A percentile compares a stretch with the other conserved stretches of the same genome.
phyloP scores from a whole-genome alignment of 208 protist genomes.

The Crithidia sp. region DNA sequence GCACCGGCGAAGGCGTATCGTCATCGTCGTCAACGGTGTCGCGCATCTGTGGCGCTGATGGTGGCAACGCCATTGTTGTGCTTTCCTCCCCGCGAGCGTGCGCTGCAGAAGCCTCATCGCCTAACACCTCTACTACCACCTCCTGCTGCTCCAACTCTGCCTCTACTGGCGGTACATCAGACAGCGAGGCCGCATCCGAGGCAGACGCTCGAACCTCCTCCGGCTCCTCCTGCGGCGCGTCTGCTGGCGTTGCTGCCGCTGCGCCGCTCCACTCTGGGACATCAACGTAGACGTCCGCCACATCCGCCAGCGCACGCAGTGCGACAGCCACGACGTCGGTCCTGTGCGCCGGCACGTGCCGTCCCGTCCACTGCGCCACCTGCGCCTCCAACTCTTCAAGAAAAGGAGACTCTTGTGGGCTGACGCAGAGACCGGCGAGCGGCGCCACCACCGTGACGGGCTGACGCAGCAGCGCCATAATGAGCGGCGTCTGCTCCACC shows the following conservation, averaged over 20 bases:
- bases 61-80: too few species aligned
- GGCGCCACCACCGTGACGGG: slow-evolving; percentile 56
- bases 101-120: too few species aligned
- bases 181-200: too few species aligned
- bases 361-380: slow-evolving; percentile 29
- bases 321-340: slow-evolving; percentile 40
- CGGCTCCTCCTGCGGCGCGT: too few species aligned
- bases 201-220: too few species aligned
- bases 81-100: too few species aligned
- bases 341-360: slow-evolving; percentile 11
- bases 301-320: slow-evolving; percentile 44
- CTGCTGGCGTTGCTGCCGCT: neutral
- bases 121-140: too few species aligned
- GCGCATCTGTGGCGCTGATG: too few species aligned
- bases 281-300: slow-evolving; percentile 10
- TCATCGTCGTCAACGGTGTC: neutral
- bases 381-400: slow-evolving; percentile 34
- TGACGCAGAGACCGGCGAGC: slow-evolving; percentile 51
- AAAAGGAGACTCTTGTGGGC: slow-evolving; percentile 41
- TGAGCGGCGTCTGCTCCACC: slow-evolving; percentile 11
- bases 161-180: too few species aligned
- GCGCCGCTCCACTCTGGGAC: slow-evolving; percentile 5
- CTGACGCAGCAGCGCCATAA: slow-evolving; percentile 40
- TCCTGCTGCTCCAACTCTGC: too few species aligned
- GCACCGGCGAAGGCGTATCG: neutral